Conservation (phyloP, 2,329 filamentous ascomycete genomes). For the Purpureocillium takamizusanense region DNA sequence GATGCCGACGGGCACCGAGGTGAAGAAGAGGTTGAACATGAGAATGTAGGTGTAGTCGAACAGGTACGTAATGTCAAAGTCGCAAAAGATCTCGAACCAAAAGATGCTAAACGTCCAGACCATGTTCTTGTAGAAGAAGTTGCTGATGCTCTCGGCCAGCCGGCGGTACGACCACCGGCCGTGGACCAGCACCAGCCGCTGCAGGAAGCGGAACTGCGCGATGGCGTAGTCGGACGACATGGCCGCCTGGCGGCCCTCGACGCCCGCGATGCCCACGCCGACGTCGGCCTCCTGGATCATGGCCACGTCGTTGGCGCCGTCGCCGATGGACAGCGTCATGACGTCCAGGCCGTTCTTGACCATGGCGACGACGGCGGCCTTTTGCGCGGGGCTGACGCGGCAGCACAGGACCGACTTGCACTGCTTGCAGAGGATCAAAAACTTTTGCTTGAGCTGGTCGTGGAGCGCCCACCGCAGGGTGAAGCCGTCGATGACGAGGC, state of each 20-base stretch:
- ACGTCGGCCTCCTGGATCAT: conserved; percentile 98
- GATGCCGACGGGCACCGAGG: conserved; percentile 85
- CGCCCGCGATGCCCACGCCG: conserved; percentile 90
- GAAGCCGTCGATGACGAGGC: conserved; percentile 90
- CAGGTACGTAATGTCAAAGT: conserved; percentile 93
- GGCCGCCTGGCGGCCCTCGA: conserved; percentile 83
- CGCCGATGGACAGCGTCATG: conserved; percentile 89
- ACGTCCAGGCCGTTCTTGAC: conserved; percentile 93
- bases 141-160: conserved; percentile 86
- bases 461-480: conserved; percentile 81
- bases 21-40: conserved; percentile 94
- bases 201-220: conserved; percentile 84
- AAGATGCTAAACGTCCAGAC: conserved; percentile 95
- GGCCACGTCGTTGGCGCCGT: conserved; percentile 91
- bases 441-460: conserved; percentile 79
- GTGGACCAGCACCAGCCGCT: conserved; percentile 78
- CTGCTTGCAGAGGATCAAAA: conserved; percentile 89
- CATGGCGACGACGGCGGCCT: conserved; percentile 92
- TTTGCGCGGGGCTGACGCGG: conserved; percentile 92
- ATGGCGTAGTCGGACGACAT: conserved; percentile 97
- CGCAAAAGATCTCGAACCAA: conserved; percentile 94
- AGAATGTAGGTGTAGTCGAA: conserved; percentile 98
- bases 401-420: conserved; percentile 96
- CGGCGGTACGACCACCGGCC: conserved; percentile 95
- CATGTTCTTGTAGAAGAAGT: conserved; percentile 99